Conservation (phyloP, 2,329 filamentous ascomycete genomes). For the Fusarium albidum region DNA sequence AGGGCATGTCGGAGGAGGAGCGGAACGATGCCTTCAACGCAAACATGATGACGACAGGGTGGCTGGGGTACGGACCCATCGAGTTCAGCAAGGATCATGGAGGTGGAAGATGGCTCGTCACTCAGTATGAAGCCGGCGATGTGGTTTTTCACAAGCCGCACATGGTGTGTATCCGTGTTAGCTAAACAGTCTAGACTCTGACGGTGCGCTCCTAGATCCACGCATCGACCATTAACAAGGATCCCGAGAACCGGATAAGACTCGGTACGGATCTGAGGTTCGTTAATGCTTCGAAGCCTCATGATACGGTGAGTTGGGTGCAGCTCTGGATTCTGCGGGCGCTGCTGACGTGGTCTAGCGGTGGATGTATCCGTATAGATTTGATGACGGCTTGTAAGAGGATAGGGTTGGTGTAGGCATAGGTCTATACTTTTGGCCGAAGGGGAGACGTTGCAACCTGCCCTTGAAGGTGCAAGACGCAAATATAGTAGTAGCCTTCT, state of each 20-base stretch:
- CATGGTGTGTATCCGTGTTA: not conserved
- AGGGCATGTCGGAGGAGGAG: slow-evolving; percentile 60
- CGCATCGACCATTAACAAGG: slow-evolving; percentile 24
- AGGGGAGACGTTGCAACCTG: too few relatives aligned
- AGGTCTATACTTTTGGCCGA: too few relatives aligned
- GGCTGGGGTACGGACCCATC: slow-evolving; percentile 59
- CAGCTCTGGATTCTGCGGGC: too few relatives aligned
- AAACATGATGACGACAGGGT: slow-evolving; percentile 65
- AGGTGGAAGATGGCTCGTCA: slow-evolving; percentile 45
- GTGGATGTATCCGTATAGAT: slow-evolving; percentile 10
- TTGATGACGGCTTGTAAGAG: slow-evolving; percentile 6
- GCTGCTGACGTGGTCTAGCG: not conserved
- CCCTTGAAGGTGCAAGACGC: too few relatives aligned
- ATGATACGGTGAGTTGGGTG: slow-evolving; percentile 12
- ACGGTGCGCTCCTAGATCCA: slow-evolving; percentile 9
- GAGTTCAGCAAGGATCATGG: slow-evolving; percentile 42
- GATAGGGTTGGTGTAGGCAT: too few relatives aligned
- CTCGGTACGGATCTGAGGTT: slow-evolving; percentile 28
- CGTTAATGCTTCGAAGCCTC: slow-evolving; percentile 20
- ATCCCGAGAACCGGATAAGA: slow-evolving; percentile 16
- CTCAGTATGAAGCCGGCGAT: slow-evolving; percentile 50
- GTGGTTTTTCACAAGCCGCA: slow-evolving; percentile 49
- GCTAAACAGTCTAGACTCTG: accelerated
- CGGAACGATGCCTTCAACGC: slow-evolving; percentile 60
- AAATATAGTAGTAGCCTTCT: too few relatives aligned